Base-by-base conservation (phyloP, 2,329 filamentous ascomycete species). In the Hyphodiscus sp. region DNA sequence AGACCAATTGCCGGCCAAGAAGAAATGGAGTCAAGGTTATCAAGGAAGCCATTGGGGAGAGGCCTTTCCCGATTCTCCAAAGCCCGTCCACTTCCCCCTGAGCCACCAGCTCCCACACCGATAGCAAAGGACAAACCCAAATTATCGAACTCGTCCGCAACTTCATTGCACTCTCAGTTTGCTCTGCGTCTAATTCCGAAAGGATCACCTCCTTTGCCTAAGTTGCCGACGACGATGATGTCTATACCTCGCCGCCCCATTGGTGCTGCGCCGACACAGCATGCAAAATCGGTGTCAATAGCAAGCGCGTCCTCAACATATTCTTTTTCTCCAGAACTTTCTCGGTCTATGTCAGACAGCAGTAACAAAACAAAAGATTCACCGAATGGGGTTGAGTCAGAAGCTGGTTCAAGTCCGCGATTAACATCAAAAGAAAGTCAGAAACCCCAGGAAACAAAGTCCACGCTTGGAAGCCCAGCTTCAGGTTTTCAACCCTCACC, bases 61-160 rank as follows among this genome's bases (percentile, higher is more conserved):
- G 61, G 63, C 16, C 58, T 58, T 20, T 62, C 59, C 7, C 52
- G 60, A 43, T 62, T 63, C 49, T 65, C 63, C 1, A 67, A 66
- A 56, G 57, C 53, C 7, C 49, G 66, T 30, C 64, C 63, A 41
- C 41, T 47, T 41, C 52, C 53, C 38, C 57, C 62, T 33, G 47
- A 52, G 30, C 23, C 30, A 20, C 20, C 41, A 15, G 50, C 16
- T 42, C 8, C 19, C 33, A 2, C 33, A 16, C 8, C 30, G 13
- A 42, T 26, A 44, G 20, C 41, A 48, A 13, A 52, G 43, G 50
- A 52, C 18, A 20, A 41, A 41, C 41, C 52, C 3, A 18, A 52
- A 19, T 38, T 45, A 42, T 19, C 43, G 29, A 49, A 53, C 16
- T 38, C 33, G 33, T 6, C 16, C 16, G 11, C 33, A 38, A 56